Percentiles rank a stretch among this genome's conserved stretches.
phyloP scores from a whole-genome alignment of 768 basidiomycete species.

The Wakefieldia striispora region DNA sequence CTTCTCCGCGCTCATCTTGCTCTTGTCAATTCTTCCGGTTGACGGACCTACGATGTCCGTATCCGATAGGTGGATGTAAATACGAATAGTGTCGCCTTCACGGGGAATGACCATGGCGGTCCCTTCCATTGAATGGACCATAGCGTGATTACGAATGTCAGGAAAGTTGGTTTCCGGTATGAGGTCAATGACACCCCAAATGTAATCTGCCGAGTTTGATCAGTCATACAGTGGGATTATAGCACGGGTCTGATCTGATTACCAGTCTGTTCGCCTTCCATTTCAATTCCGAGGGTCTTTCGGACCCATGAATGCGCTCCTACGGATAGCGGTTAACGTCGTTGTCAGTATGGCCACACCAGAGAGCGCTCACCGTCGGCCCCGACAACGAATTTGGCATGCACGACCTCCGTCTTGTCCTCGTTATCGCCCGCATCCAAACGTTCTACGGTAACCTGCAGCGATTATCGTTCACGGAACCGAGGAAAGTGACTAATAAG shows the following conservation, averaged over 20 bases:
- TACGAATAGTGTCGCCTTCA: conserved; percentile 61
- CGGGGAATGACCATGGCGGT: conserved; percentile 70
- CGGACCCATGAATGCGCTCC: conserved; percentile 50
- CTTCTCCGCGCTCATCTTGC: conserved; percentile 45
- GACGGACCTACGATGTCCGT: conserved; percentile 41
- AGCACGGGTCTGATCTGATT: not conserved
- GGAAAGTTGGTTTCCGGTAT: conserved; percentile 72
- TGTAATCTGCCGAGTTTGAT: conserved; percentile 46
- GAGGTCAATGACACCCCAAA: conserved; percentile 85
- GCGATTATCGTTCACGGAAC: not conserved
- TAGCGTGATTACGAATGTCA: conserved; percentile 63
- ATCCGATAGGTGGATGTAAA: conserved; percentile 68
- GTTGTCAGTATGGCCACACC: not conserved
- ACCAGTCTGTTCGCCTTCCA: conserved; percentile 50
- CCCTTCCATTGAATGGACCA: conserved; percentile 66
- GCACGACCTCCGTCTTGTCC: conserved; percentile 30
- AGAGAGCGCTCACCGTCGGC: conserved; percentile 30
- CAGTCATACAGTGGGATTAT: not conserved
- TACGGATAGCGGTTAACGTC: conserved; percentile 5
- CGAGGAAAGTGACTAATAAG: too few species aligned
- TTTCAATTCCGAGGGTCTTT: conserved; percentile 40
- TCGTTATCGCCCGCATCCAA: conserved; percentile 28
- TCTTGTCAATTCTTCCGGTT: conserved; percentile 55
- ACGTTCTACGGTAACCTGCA: conserved; percentile 26
- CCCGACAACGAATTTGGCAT: conserved; percentile 36